Evolutionary conservation across 768 basidiomycete species (phyloP), one percentile per base, ranked within the genome.

Genomic region (Lactarius tabidus): DNA sequence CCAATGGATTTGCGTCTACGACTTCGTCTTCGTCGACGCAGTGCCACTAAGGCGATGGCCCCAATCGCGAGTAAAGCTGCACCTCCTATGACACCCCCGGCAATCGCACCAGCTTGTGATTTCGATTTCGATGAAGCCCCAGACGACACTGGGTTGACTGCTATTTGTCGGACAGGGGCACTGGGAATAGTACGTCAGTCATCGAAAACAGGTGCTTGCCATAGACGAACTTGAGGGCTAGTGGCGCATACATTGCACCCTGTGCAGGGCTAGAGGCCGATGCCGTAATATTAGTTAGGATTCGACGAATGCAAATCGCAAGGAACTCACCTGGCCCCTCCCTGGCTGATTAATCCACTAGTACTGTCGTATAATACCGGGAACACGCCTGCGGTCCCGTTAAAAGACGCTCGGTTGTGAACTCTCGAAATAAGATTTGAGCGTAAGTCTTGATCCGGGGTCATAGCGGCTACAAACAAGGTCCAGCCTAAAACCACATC

Each of bases 201-300:
- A 33, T 29, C 6, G 31, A 20, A 38, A n/a, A n/a, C 33, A 1
- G 23, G 31, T 2, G 43, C 48, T 15, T 26, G 2, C 18, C 28
- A 23, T 38, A 38, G 9, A 63, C 71, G 56, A 35, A 72, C 71
- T 43, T 67, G n/a, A 69, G 53, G 26, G 71, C 71, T 14, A 72
- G 55, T 26, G 67, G 70, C 7, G 71, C 71, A 60, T 65, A 72
- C 59, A 72, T 60, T 12, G 66, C 71, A 38, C 71, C 71, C 14
- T 69, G 66, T 6, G 67, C 71, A 20, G 71, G 70, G 54, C 71
- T 72, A 28, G n/a, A 31, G 35, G 23, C 8, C 3, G 9, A 17
- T 5, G 18, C 7, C 1, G 41, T n/a, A 28, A 6, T 18, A 18
- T 58, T 17, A 45, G 35, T 36, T 41, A 20, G 12, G 2, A 53